Conservation (phyloP, 176 grass and related monocot genomes). For the Oryza longistaminata region DNA sequence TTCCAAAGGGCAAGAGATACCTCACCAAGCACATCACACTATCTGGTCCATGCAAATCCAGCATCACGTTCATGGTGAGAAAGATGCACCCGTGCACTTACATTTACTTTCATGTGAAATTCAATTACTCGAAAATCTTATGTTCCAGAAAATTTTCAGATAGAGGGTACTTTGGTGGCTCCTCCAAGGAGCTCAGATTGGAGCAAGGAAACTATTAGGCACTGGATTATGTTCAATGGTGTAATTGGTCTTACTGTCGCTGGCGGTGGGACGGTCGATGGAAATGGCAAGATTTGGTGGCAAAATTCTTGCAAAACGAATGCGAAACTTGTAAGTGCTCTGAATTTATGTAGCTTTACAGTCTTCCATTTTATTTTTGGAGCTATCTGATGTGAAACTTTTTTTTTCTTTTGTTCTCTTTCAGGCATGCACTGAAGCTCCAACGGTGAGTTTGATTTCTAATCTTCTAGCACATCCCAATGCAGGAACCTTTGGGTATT, state of each 20-base stretch:
- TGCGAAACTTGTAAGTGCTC: conserved; percentile 47
- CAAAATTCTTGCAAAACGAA: conserved; percentile 59
- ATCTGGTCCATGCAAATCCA: conserved; percentile 59
- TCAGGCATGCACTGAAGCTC: conserved; percentile 57
- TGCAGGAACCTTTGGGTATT: background rate
- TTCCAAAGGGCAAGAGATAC: conserved; percentile 47
- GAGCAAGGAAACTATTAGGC: conserved; percentile 30
- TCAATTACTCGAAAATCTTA: background rate
- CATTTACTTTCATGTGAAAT: background rate
- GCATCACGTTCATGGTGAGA: conserved; percentile 50
- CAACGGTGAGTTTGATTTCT: conserved; percentile 38
- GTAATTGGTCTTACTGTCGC: conserved; percentile 45
- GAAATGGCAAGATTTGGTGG: conserved; percentile 82
- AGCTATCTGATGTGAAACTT: conserved; percentile 21
- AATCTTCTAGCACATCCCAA: background rate
- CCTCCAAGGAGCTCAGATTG: conserved; percentile 45
- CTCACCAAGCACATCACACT: conserved; percentile 49
- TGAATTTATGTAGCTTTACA: background rate
- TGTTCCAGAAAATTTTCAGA: conserved; percentile 16
- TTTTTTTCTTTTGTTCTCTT: background rate
- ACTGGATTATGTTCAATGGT: conserved; percentile 56
- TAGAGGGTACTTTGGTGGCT: conserved; percentile 62
- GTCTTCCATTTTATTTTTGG: background rate
- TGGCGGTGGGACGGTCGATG: conserved; percentile 61
- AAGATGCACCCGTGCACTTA: background rate